Evolutionary conservation across 2,329 filamentous ascomycete genomes (phyloP).

Genomic region (Trichoderma guizhouense): DNA sequence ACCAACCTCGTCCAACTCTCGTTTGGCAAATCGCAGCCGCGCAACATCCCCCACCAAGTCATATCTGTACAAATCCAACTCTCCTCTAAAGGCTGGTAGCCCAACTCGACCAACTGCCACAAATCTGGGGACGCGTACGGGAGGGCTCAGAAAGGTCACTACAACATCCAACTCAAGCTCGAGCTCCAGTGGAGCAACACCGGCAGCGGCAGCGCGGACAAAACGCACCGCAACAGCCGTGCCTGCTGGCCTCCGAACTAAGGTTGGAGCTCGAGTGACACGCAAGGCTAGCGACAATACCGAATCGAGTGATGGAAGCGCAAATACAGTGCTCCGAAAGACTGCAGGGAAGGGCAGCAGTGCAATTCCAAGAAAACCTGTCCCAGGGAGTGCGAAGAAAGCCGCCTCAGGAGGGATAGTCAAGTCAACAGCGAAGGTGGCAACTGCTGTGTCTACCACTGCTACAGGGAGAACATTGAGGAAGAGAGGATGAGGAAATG

Average conservation of each 20-base stretch:
- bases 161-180: conserved; percentile 43
- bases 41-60: conserved; percentile 55
- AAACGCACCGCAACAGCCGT: conserved; percentile 36
- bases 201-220: conserved; percentile 30
- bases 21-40: conserved; percentile 51
- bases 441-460: conserved; percentile 40
- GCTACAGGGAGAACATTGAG: conserved; percentile 52
- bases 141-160: conserved; percentile 45
- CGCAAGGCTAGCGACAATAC: conserved; percentile 58
- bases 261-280: conserved; percentile 45
- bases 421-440: conserved; percentile 45
- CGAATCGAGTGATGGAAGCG: conserved; percentile 62
- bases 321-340: conserved; percentile 62
- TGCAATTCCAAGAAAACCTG: conserved; percentile 47
- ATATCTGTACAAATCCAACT: conserved; percentile 55
- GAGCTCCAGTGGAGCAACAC: conserved; percentile 37
- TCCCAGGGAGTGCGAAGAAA: conserved; percentile 54
- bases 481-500: conserved; percentile 43
- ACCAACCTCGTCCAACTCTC: conserved; percentile 77
- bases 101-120: conserved; percentile 41
- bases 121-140: conserved; percentile 49
- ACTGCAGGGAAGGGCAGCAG: conserved; percentile 36
- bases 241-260: conserved; percentile 34
- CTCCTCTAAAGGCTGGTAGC: conserved; percentile 56
- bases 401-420: conserved; percentile 45